Base-by-base conservation (phyloP, 768 basidiomycete species). In the Strobilomyces confusus region DNA sequence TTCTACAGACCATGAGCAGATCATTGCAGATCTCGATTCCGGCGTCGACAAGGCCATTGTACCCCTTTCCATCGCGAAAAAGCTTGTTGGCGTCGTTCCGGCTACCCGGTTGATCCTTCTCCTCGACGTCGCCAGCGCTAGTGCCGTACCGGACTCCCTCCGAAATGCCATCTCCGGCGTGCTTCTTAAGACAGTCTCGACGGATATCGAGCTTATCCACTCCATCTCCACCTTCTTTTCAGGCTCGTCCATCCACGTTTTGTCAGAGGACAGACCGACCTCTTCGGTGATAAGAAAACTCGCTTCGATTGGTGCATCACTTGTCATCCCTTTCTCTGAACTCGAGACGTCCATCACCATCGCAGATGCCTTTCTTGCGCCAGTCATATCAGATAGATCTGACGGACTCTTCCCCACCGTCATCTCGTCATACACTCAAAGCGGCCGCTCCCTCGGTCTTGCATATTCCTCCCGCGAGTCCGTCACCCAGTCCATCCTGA, bases 361-460 rank as follows among this genome's bases (percentile, higher is more conserved):
- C 55, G 82, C 83, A 7, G 90, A 94, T 63, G 88, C 88, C 23
- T 95, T 95, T 75, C 82, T 95, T 47, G 83, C 94, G 1, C 80
- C 86, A 4, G 70, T 97, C 45, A 70, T 78, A 20, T 92, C 93
- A 1, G 95, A 99, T 69, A 84, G 97, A 45, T 77, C 84, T 0
- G 97, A 98, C 68, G 92, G 91, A 32, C 81, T 99, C 37, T 94
- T 92, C 72, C 91, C 95, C 0, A 99, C 97, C 9, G 77, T 98
- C 47, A 87, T 98, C 30, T 86, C 92, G 13, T 86, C 89, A 1
- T 69, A 73, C 46, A 62, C 70, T 1, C 80, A 89, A 57, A 82
- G 82, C 20, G 87, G 87, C 23, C 83, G 84, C 58, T 78, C 86
- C 6, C 82, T 98, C 15, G 97, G 97, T 17, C 81, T 99, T 51